Base-by-base conservation (phyloP, 805 yeast genomes). In the Zygosaccharomyces gambellarensis region DNA sequence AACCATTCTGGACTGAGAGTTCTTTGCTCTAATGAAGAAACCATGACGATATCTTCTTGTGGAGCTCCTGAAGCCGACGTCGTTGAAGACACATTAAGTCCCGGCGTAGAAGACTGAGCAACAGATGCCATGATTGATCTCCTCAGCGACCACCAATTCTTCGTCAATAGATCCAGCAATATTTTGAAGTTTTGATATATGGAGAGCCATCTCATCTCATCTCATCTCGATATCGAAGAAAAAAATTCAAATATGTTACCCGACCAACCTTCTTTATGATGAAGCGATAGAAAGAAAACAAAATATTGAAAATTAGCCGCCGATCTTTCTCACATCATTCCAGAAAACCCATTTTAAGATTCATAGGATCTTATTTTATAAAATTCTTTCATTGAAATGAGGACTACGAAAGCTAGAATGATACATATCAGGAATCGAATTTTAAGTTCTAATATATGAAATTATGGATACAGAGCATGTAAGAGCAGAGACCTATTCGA, bases 1-100 rank as follows among this genome's bases (percentile, higher is more conserved):
- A 75, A 80, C n/a, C 84, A 75, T 58, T 75, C 75, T 1, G 92
- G 82, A 14, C 83, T 79, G 63, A 81, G 81, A 0, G 80, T 78
- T 62, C 80, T 70, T 55, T 78, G 66, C 17, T 72, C 70, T 19
- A 67, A 47, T 3, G 68, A 59, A 5, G 68, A 57, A 6, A 59
- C 54, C 32, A 47, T 51, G 3, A 53, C 47, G 4, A 50, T 23
- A 32, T 44, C 51, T 5, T 50, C 51, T 23, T 27, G 39, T 39
- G 36, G 28, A 3, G 22, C 39, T 14, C 36, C 39, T 3, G 36
- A 32, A 19, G 29, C 36, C 19, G 45, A 27, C 19, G 28, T 19
- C 21, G 27, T 14, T 14, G 45, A 30, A 4, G 45, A 31, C 27
- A n/a, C 45, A 17, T 34, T 34, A 19, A 28, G n/a, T 10, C 5